phyloP scores from a whole-genome alignment of 768 basidiomycete genomes.

The Kwoniella heveanensis region DNA sequence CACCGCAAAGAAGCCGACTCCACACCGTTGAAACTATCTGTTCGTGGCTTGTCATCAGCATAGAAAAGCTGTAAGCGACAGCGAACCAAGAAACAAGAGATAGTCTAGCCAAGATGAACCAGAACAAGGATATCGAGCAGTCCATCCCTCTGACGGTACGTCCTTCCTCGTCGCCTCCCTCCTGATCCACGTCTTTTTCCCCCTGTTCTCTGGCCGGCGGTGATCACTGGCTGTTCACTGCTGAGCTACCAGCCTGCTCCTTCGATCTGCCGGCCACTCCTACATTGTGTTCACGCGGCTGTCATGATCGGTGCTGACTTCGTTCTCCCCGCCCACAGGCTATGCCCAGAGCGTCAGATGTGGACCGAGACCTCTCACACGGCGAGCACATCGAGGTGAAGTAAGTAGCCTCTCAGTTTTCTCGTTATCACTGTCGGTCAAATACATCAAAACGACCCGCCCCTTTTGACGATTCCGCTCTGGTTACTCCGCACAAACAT shows the following conservation, averaged over 20 bases:
- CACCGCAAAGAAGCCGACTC: no score
- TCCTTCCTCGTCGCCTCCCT: not conserved
- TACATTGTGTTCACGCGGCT: not conserved
- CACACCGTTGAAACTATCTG: no score
- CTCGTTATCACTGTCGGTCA: not conserved
- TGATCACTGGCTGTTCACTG: no score
- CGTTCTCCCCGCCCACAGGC: conserved; percentile 25
- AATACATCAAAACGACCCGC: not conserved
- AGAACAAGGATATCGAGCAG: conserved; percentile 38
- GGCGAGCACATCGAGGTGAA: conserved; percentile 51
- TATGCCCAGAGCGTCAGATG: conserved; percentile 50
- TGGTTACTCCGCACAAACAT: no score
- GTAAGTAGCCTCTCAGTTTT: conserved; percentile 26
- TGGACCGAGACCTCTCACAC: conserved; percentile 39
- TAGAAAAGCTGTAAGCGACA: no score
- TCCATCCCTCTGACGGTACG: conserved; percentile 49
- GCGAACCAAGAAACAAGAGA: no score
- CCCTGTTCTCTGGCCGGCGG: no score
- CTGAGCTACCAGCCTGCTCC: no score
- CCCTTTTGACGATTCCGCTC: not conserved
- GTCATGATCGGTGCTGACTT: not conserved
- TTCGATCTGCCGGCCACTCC: not conserved
- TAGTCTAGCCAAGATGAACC: conserved; percentile 17
- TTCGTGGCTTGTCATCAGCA: no score
- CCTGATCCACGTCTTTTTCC: no score